Percentiles rank a stretch among this genome's conserved stretches.
Evolutionary conservation across 441 rosid species (phyloP).

Genomic region (Eruca vesicaria): DNA sequence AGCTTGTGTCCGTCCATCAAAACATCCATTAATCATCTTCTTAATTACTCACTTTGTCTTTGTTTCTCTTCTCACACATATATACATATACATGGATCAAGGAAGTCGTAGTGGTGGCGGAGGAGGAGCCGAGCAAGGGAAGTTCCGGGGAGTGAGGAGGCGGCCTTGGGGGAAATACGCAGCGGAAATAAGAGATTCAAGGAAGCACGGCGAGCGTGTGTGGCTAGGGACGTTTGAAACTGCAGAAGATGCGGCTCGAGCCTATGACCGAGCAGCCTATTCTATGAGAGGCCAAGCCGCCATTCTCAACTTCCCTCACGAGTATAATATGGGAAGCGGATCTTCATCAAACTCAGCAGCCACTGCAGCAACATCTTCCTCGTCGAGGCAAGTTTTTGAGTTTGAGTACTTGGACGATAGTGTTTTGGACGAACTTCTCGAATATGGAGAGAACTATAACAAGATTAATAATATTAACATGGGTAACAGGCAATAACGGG

Average conservation of each 20-base stretch:
- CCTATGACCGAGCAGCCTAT: constrained; percentile 77
- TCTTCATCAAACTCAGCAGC: constrained; percentile 23
- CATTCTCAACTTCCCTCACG: constrained; percentile 69
- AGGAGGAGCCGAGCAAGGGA: constrained; percentile 44
- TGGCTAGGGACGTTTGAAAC: constrained; percentile 83
- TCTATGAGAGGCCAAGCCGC: constrained; percentile 75
- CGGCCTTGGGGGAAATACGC: constrained; percentile 77
- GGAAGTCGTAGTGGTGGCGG: constrained; percentile 29
- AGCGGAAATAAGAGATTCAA: constrained; percentile 69
- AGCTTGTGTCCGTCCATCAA: constrained; percentile 2
- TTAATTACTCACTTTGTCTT: neutral
- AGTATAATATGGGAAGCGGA: constrained; percentile 44
- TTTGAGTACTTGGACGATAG: constrained; percentile 71
- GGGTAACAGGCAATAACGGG: constrained; percentile 22
- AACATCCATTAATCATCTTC: constrained; percentile 5
- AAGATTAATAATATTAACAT: constrained; percentile 19
- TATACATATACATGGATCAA: constrained; percentile 31
- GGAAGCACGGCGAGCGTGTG: constrained; percentile 56
- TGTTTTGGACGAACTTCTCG: constrained; percentile 72
- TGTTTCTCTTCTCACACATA: neutral
- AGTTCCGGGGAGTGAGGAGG: constrained; percentile 56
- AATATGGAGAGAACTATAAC: constrained; percentile 49
- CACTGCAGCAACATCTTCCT: constrained; percentile 29
- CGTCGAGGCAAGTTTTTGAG: constrained; percentile 58
- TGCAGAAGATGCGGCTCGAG: constrained; percentile 84